phyloP scores from a whole-genome alignment of 2,329 filamentous ascomycete genomes.

The Alternaria alternata region DNA sequence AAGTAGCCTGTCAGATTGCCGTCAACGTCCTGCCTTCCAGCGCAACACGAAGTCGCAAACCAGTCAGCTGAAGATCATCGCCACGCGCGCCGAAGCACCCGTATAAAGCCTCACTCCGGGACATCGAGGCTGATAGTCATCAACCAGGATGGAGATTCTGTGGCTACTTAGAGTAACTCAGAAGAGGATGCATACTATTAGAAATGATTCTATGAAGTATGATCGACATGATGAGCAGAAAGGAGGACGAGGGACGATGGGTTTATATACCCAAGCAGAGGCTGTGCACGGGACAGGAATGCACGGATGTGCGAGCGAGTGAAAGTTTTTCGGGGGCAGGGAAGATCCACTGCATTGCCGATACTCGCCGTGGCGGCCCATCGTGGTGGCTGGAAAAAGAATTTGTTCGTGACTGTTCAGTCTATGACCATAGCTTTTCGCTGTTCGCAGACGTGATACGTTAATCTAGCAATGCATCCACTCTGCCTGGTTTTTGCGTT shows the following conservation, averaged over 20 bases:
- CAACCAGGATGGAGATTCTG: conserved; percentile 90
- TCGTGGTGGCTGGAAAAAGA: neutral
- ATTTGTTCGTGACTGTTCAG: neutral
- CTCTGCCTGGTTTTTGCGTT: neutral
- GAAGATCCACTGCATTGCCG: neutral
- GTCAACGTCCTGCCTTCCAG: conserved; percentile 80
- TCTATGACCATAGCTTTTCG: neutral
- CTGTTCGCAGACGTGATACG: neutral
- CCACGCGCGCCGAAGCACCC: conserved; percentile 81
- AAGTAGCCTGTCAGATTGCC: conserved; percentile 79
- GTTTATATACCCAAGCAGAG: neutral
- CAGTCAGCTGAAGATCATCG: conserved; percentile 91
- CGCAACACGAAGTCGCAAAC: conserved; percentile 77
- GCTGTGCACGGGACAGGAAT: neutral
- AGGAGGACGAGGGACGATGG: neutral
- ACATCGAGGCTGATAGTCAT: conserved; percentile 85
- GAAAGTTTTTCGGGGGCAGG: neutral
- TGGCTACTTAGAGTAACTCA: conserved; percentile 92
- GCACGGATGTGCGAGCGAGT: conserved; percentile 25
- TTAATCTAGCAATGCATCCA: neutral
- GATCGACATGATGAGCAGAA: conserved; percentile 2
- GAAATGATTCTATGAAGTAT: conserved; percentile 65
- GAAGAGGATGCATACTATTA: conserved; percentile 93
- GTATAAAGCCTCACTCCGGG: conserved; percentile 82
- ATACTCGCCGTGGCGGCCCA: neutral